Percentiles rank a stretch among this genome's conserved stretches.
Evolutionary conservation across 2,329 filamentous ascomycete species (phyloP).

Genomic region (Bisporella sp.): DNA sequence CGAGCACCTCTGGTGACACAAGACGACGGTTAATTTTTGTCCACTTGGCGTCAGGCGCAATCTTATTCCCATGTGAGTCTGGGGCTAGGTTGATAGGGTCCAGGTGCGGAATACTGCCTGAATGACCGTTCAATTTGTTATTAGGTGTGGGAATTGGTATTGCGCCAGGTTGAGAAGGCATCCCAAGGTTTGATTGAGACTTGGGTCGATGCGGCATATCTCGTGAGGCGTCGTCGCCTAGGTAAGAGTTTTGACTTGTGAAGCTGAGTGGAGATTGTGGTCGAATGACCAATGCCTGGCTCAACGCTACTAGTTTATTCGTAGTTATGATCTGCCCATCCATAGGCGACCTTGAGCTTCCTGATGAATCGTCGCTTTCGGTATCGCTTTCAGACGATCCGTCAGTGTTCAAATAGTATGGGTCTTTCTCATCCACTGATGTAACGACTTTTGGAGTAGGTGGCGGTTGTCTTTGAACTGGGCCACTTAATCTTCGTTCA

Average conservation of each 20-base stretch:
- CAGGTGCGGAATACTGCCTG: conserved; percentile 10
- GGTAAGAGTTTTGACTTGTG: conserved; percentile 14
- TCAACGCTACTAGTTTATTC: conserved; percentile 14
- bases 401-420: conserved; percentile 13
- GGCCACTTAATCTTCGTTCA: not conserved
- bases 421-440: conserved; percentile 5
- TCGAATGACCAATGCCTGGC: conserved; percentile 12
- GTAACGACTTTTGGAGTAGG: conserved; percentile 12
- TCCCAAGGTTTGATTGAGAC: conserved; percentile 7
- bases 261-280: conserved; percentile 14
- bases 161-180: conserved; percentile 8
- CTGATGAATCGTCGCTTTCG: conserved; percentile 6
- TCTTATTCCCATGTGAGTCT: conserved; percentile 49
- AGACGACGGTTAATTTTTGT: conserved; percentile 48
- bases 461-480: conserved; percentile 3
- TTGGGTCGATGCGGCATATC: conserved; percentile 15
- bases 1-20: conserved; percentile 51
- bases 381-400: conserved; percentile 16
- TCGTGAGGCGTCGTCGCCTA: conserved; percentile 10
- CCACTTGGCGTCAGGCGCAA: conserved; percentile 51
- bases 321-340: conserved; percentile 18
- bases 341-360: conserved; percentile 6
- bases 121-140: not conserved
- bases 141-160: conserved; percentile 13
- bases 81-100: conserved; percentile 36